These are phyloP conservation scores for Garcia nutans DNA, from an alignment of 345 rosid genomes.

Conservation along the genomic window DNA sequence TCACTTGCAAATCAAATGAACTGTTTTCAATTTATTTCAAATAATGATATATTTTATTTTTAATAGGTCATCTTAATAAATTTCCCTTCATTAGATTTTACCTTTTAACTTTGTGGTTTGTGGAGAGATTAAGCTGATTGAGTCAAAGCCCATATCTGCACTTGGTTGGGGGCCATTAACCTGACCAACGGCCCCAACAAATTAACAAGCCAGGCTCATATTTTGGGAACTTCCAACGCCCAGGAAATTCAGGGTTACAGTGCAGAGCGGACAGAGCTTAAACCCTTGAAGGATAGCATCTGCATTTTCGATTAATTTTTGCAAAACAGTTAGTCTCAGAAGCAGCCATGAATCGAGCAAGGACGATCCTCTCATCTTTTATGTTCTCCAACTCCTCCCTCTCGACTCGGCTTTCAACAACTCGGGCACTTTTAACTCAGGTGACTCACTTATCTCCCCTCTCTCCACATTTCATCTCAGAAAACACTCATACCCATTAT, in stretches of 20 bases:
- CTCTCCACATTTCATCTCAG: constrained; percentile 11
- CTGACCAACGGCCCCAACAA: too few species aligned
- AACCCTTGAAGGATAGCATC: constrained; percentile 23
- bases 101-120: too few species aligned
- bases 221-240: too few species aligned
- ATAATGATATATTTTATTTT: too few species aligned
- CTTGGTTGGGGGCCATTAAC: too few species aligned
- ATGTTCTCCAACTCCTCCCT: constrained; percentile 37
- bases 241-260: background rate
- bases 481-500: constrained; percentile 15
- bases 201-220: too few species aligned
- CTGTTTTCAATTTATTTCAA: too few species aligned
- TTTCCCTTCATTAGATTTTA: too few species aligned
- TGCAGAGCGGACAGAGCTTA: background rate
- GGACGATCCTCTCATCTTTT: constrained; percentile 39
- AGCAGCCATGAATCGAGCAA: constrained; percentile 62
- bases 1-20: too few species aligned
- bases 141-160: too few species aligned
- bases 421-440: constrained; percentile 36
- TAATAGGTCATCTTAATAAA: too few species aligned
- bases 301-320: background rate
- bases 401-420: constrained; percentile 32
- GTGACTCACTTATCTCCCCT: constrained; percentile 37
- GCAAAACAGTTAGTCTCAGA: background rate
- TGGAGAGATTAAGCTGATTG: too few species aligned